Conservation (phyloP, 306 rosid species). For the Ochetophila trinervis region DNA sequence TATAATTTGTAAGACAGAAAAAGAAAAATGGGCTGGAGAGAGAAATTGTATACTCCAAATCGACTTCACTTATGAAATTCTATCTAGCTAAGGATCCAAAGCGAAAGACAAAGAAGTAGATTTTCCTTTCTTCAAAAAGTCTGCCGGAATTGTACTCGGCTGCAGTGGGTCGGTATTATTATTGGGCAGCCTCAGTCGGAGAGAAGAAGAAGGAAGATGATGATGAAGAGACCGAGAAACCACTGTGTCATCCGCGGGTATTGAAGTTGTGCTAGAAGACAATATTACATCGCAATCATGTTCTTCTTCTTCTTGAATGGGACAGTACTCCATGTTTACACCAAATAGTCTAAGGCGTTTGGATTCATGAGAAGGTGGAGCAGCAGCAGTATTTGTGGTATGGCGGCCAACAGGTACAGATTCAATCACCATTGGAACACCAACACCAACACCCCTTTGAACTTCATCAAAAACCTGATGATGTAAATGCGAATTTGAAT, state of each 20-base stretch:
- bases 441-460: slow-evolving; percentile 12
- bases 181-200: slow-evolving; percentile 38
- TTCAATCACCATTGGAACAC: slow-evolving; percentile 44
- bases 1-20: too few species aligned
- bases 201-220: slow-evolving; percentile 28
- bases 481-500: background rate
- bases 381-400: slow-evolving; percentile 7
- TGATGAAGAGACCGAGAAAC: slow-evolving; percentile 19
- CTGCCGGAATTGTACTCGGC: slow-evolving; percentile 31
- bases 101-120: slow-evolving; percentile 52
- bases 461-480: slow-evolving; percentile 26
- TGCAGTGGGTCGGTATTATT: slow-evolving; percentile 25
- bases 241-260: slow-evolving; percentile 1
- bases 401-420: slow-evolving; percentile 35
- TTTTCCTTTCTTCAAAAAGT: slow-evolving; percentile 49
- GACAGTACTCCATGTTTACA: slow-evolving; percentile 76
- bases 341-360: slow-evolving; percentile 72
- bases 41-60: slow-evolving; percentile 2
- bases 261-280: slow-evolving; percentile 14
- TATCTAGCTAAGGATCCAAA: slow-evolving; percentile 50
- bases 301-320: slow-evolving; percentile 37
- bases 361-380: slow-evolving; percentile 8
- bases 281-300: slow-evolving; percentile 27
- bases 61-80: background rate
- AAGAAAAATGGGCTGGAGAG: too few species aligned